Percentiles rank a stretch among this genome's conserved stretches.
Evolutionary conservation across 2,329 filamentous ascomycete species (phyloP).

Genomic region (Alternaria arbusti): DNA sequence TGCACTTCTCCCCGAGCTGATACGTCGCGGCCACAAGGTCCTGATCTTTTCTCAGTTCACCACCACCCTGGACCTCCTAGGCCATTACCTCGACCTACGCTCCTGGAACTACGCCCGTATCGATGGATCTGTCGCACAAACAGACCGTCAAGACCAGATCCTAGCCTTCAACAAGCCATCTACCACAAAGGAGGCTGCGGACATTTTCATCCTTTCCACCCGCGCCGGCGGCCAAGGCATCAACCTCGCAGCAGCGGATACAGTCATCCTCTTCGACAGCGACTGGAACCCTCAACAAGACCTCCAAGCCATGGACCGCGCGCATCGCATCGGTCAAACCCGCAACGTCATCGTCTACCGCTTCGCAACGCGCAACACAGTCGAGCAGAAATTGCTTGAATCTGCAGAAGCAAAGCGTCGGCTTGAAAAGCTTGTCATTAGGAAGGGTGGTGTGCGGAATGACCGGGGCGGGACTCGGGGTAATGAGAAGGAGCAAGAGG

Average conservation of each 20-base stretch:
- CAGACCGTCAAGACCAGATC: slow-evolving; percentile 57
- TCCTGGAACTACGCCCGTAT: slow-evolving; percentile 86
- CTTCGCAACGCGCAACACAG: slow-evolving; percentile 88
- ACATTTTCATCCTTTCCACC: slow-evolving; percentile 87
- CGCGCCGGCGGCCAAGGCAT: slow-evolving; percentile 94
- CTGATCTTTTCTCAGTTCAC: slow-evolving; percentile 98
- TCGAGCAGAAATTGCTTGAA: slow-evolving; percentile 85
- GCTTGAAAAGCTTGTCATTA: slow-evolving; percentile 92
- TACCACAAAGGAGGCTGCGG: slow-evolving; percentile 47
- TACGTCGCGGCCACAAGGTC: slow-evolving; percentile 81
- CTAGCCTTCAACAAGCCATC: slow-evolving; percentile 55
- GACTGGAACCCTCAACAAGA: slow-evolving; percentile 98
- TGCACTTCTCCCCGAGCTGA: slow-evolving; percentile 77
- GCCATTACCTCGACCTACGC: slow-evolving; percentile 84
- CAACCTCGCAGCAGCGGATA: slow-evolving; percentile 90
- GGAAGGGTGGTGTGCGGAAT: slow-evolving; percentile 75
- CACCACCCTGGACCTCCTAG: slow-evolving; percentile 87
- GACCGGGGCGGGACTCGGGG: slow-evolving; percentile 62
- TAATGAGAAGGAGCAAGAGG: slow-evolving; percentile 50
- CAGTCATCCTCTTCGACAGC: slow-evolving; percentile 87
- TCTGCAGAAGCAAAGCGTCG: slow-evolving; percentile 91
- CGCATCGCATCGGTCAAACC: slow-evolving; percentile 92
- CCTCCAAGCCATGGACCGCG: slow-evolving; percentile 92
- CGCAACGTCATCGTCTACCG: slow-evolving; percentile 92
- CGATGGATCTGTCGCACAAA: slow-evolving; percentile 83